Evolutionary conservation across 148 eudicot genomes (phyloP), one percentile per base, ranked within the genome.

Genomic region (Euryodendron excelsum): DNA sequence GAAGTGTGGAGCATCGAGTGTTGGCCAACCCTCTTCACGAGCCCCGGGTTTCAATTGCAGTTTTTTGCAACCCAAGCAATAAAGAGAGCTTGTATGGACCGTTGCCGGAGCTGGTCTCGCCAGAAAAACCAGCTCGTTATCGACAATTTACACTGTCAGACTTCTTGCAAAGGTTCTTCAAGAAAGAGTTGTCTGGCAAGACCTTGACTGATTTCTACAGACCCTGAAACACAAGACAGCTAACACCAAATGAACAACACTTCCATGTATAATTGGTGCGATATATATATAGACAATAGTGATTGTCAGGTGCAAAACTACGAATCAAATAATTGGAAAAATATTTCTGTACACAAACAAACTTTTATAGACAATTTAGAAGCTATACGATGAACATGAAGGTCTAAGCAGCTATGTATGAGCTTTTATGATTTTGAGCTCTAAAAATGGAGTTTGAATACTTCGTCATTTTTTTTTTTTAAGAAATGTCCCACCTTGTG

Each of bases 1-100:
- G 63, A 68, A 91, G 93, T 36, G 93, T 78, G 58, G 91, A 87
- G 79, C 96, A 91, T 73, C 86, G 93, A 8, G 93, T 91, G 23
- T 52, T 85, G 73, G 91, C 91, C 20, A 90, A 90, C 79, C 82
- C 79, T 1, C 47, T n/a, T 36, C 62, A 37, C 0, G 86, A 87
- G 44, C 68, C 92, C 7, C 84, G 97, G 39, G 82, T 86, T 28
- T 90, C 94, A 0, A 39, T 87, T 15, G 89, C 90, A 5, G 86
- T 87, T 64, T 90, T 90, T 82, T 83, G 87, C 75, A 89, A 85
- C 73, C 85, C 96, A 6, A 79, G 91, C 82, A 68, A 25, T 0
- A 76, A 85, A 74, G 93, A 88, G 15, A 56, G 78, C 50, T 15
- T 75, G 78, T 90, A 62, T 48, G 92, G 94, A 59, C 94, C 97